Base-by-base conservation (phyloP, 164 flowering plant genomes). In the Magnolia kwangsiensis region DNA sequence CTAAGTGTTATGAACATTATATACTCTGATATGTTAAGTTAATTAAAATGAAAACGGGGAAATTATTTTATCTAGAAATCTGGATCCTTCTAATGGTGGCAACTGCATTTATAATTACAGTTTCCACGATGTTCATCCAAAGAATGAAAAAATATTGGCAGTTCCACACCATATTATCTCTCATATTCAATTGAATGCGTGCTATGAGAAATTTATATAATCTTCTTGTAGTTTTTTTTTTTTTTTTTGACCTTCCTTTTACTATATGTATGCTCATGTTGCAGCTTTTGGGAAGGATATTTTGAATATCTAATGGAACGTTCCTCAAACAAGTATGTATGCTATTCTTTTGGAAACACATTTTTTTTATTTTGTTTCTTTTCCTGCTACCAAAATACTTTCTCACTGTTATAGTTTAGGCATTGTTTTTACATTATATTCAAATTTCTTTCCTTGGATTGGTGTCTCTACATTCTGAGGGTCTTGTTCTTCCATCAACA, bases 241-340 rank as follows among this genome's bases (percentile, higher is more conserved):
- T 61, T n/a, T 24, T n/a, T n/a, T 23, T 24, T 24, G 24, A 55
- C 29, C 55, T 51, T 37, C 55, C 73, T 8, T n/a, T 50, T 50
- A 29, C 50, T 37, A 72, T 51, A 72, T 64, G 18, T 23, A 11
- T 80, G 65, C 20, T 69, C 63, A 14, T 72, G 31, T 77, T 88
- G 76, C 90, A 96, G 99, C 72, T 96, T 96, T 73, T 96, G 98
- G 99, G 98, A 94, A 84, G 98, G 91, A 72, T 96, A 94, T 80
- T 92, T 94, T 81, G 99, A 96, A 72, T 84, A 85, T 87, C 83
- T 94, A 68, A 87, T 94, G 93, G 99, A 96, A 68, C 86, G 80
- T 66, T 87, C 89, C 66, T 90, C 98, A 61, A 91, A 77, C 89
- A 90, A 88, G 99, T 96, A 91, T 84, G 92, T 50, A 72, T 71